Percentiles rank a stretch among this genome's conserved stretches.
Conservation (phyloP, 352 stramenopile genomes). For the Phytophthora pseudosyringae region DNA sequence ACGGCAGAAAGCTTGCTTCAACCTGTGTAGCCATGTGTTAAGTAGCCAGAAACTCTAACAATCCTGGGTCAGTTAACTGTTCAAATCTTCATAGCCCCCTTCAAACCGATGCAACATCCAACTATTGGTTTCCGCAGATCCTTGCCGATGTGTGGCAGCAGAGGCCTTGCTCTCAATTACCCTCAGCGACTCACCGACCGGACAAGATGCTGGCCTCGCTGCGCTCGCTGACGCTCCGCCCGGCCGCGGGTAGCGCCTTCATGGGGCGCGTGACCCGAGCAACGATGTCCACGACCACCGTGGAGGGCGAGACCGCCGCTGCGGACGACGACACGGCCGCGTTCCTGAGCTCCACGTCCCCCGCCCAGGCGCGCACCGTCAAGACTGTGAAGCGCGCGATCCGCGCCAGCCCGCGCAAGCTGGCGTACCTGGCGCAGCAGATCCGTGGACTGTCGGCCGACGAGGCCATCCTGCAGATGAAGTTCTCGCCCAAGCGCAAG, state of each 20-base stretch:
- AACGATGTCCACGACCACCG: slow-evolving; percentile 50
- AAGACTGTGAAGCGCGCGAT: slow-evolving; percentile 88
- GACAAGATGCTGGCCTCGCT: slow-evolving; percentile 65
- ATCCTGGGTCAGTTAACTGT: not conserved
- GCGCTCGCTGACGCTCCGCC: slow-evolving; percentile 71
- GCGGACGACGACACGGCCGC: slow-evolving; percentile 57
- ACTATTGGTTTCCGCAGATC: slow-evolving; percentile 7
- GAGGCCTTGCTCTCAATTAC: slow-evolving; percentile 18
- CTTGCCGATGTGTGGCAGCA: slow-evolving; percentile 34
- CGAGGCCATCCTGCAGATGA: slow-evolving; percentile 86
- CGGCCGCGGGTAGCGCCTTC: slow-evolving; percentile 34
- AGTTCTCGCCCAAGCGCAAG: slow-evolving; percentile 88
- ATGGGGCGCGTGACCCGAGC: slow-evolving; percentile 28
- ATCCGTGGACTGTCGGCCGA: slow-evolving; percentile 78
- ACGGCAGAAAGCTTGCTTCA: slow-evolving; percentile 6
- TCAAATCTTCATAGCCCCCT: slow-evolving; percentile 10
- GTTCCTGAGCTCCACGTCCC: slow-evolving; percentile 70
- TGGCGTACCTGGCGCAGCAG: slow-evolving; percentile 85
- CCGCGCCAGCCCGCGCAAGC: slow-evolving; percentile 80
- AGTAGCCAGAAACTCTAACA: not conserved
- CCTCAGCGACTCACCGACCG: slow-evolving; percentile 14
- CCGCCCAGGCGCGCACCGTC: slow-evolving; percentile 58
- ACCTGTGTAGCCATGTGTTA: slow-evolving; percentile 30
- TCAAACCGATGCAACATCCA: not conserved
- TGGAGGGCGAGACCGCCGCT: slow-evolving; percentile 24